A percentile compares a stretch with the other conserved stretches of the same genome.
Conservation (phyloP, 306 rosid species). For the Oemleria cerasiformis region DNA sequence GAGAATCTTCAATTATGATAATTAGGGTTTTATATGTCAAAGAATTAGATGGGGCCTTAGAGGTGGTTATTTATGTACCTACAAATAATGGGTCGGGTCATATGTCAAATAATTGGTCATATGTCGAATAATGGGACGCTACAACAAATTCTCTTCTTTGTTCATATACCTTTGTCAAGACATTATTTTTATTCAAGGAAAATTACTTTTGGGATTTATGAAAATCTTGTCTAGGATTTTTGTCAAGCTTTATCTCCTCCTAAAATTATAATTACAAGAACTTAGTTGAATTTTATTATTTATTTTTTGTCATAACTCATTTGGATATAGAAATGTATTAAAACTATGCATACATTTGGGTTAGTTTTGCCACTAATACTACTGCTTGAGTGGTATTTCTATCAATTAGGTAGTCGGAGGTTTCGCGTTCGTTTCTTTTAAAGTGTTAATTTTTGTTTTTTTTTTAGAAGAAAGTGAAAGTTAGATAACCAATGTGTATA, state of each 20-base stretch:
- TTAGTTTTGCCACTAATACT: too few species aligned
- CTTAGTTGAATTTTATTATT: fast-evolving
- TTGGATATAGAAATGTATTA: conserved; percentile 5
- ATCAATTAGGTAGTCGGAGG: too few species aligned
- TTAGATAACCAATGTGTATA: too few species aligned
- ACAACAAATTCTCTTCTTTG: not conserved
- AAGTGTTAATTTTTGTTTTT: too few species aligned
- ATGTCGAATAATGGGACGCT: not conserved
- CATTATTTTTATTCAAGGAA: not conserved
- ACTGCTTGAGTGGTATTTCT: too few species aligned
- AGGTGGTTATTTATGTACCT: not conserved
- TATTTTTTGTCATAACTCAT: not conserved
- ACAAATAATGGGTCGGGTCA: conserved; percentile 1
- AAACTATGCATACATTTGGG: not conserved
- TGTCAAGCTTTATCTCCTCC: not conserved
- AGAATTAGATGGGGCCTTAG: not conserved
- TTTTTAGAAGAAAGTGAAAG: too few species aligned
- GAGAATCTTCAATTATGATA: conserved; percentile 3
- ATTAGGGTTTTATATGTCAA: not conserved
- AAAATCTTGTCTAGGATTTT: not conserved
- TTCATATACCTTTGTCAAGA: not conserved
- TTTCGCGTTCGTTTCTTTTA: too few species aligned
- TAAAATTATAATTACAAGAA: not conserved
- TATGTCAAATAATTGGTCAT: not conserved
- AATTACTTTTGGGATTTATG: not conserved